Conservation (phyloP, 495 filamentous ascomycete species). For the Penicillium canescens region DNA sequence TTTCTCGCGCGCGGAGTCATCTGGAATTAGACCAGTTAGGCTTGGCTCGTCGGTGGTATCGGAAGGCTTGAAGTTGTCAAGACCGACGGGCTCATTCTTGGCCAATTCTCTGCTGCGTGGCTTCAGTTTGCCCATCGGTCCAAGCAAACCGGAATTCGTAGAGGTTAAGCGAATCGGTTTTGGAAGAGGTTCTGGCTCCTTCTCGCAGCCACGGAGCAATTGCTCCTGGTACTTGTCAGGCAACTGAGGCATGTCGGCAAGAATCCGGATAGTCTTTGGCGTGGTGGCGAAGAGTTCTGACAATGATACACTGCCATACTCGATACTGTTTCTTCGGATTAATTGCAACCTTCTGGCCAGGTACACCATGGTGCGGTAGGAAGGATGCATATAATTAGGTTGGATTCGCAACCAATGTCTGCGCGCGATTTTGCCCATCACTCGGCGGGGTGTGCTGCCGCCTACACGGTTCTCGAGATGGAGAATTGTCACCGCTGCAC, state of each 20-base stretch:
- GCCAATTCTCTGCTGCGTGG: not conserved
- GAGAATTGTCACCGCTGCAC: constrained; percentile 30
- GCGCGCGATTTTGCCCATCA: constrained; percentile 30
- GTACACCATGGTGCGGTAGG: constrained; percentile 55
- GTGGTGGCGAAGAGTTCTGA: constrained; percentile 37
- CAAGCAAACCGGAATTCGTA: constrained; percentile 12
- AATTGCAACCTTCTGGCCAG: constrained; percentile 50
- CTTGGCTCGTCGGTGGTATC: not conserved
- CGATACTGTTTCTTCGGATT: constrained; percentile 39
- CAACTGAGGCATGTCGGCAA: constrained; percentile 54
- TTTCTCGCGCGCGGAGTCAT: not conserved
- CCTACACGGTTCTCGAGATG: constrained; percentile 22
- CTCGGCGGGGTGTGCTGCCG: constrained; percentile 13
- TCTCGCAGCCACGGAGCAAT: constrained; percentile 30
- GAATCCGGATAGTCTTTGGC: constrained; percentile 51
- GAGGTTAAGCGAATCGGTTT: not conserved
- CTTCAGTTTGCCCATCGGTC: not conserved
- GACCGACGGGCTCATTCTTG: not conserved
- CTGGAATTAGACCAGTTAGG: not conserved
- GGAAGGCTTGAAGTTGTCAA: not conserved
- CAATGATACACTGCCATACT: constrained; percentile 26
- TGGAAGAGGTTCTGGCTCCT: constrained; percentile 9
- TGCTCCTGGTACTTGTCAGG: constrained; percentile 44
- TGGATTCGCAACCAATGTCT: constrained; percentile 38
- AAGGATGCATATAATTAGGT: constrained; percentile 47